Conservation (phyloP, 306 rosid genomes). For the Trifolium dubium region DNA sequence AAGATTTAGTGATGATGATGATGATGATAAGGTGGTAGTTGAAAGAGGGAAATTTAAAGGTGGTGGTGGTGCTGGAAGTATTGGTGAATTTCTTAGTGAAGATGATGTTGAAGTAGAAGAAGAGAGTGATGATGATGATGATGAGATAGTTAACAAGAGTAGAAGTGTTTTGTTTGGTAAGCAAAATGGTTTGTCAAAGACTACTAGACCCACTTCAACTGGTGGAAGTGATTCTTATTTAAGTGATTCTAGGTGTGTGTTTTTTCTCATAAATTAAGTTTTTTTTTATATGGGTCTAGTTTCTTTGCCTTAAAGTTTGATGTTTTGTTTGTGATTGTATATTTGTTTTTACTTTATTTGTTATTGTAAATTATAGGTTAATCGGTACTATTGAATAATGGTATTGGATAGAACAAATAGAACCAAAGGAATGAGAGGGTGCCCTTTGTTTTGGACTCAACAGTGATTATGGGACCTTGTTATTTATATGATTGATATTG, state of each 20-base stretch:
- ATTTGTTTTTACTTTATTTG: neutral
- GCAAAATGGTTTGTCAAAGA: constrained; percentile 38
- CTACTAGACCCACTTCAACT: constrained; percentile 48
- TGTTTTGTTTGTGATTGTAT: neutral
- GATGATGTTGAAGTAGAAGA: neutral
- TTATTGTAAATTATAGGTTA: neutral
- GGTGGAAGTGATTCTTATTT: constrained; percentile 62
- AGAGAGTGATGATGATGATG: constrained; percentile 39
- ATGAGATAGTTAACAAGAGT: constrained; percentile 48
- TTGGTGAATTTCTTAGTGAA: neutral
- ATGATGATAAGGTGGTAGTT: constrained; percentile 40
- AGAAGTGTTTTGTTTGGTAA: constrained; percentile 53
- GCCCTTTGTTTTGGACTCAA: neutral
- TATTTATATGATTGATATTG: neutral
- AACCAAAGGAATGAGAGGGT: neutral
- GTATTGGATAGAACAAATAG: neutral
- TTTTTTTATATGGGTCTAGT: neutral
- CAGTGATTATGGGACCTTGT: neutral
- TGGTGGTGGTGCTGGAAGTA: neutral
- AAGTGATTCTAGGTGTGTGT: constrained; percentile 49
- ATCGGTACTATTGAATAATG: neutral
- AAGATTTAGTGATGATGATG: constrained; percentile 36
- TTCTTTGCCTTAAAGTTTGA: neutral
- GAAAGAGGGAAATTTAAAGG: constrained; percentile 25
- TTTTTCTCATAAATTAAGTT: neutral